phyloP scores from a whole-genome alignment of 2,329 filamentous ascomycete species.

The Zalaria obscura region DNA sequence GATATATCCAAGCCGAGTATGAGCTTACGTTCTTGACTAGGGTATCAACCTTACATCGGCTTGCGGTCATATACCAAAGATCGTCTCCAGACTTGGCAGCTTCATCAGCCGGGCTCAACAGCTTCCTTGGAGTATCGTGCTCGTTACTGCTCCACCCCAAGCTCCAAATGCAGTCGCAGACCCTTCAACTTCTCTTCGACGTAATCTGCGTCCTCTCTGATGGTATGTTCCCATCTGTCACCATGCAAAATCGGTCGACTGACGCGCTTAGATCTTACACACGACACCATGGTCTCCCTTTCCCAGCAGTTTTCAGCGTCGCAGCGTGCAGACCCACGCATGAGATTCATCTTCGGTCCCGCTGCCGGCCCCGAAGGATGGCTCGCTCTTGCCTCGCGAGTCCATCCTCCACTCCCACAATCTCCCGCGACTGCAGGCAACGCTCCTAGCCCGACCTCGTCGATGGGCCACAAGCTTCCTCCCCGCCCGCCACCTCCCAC shows the following conservation, averaged over 20 bases:
- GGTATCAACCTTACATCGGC: background rate
- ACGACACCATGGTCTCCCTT: constrained; percentile 20
- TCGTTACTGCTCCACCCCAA: background rate
- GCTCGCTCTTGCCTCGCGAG: constrained; percentile 23
- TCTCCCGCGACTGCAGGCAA: background rate
- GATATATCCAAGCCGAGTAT: background rate
- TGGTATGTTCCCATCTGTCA: background rate
- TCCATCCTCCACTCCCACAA: background rate
- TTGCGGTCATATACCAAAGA: background rate
- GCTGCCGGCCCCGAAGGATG: constrained; percentile 22
- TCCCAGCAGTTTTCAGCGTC: constrained; percentile 9
- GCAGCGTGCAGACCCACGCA: constrained; percentile 16
- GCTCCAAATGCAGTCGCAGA: background rate
- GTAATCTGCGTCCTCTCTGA: background rate
- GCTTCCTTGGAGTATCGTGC: background rate
- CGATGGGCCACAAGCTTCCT: background rate
- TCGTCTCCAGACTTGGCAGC: background rate
- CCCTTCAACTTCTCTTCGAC: background rate
- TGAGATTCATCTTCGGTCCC: constrained; percentile 26
- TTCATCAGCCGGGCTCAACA: background rate
- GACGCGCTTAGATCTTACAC: constrained; percentile 14
- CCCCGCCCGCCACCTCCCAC: constrained; percentile 1
- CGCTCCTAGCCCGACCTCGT: background rate
- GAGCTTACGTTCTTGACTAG: background rate
- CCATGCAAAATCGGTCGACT: no score